A percentile compares a stretch with the other conserved stretches of the same genome.
These are phyloP conservation scores for Cyberlindnera mrakii DNA, from an alignment of 805 yeast species.

Conservation along the genomic window DNA sequence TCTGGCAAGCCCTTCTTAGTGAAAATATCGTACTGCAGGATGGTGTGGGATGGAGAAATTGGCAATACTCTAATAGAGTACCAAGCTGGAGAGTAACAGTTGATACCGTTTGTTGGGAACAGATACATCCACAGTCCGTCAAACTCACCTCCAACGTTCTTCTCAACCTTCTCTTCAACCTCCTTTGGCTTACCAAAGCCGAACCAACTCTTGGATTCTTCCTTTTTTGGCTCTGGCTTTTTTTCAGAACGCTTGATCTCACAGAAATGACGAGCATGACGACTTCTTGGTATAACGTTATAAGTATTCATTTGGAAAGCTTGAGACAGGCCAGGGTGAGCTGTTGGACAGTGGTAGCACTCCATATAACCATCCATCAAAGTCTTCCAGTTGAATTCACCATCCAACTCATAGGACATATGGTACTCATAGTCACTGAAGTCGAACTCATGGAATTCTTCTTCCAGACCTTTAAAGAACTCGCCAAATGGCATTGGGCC, in stretches of 20 bases:
- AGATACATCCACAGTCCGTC: constrained; percentile 60
- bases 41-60: constrained; percentile 44
- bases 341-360: constrained; percentile 64
- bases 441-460: constrained; percentile 52
- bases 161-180: constrained; percentile 20
- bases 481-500: constrained; percentile 40
- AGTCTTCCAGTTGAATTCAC: constrained; percentile 62
- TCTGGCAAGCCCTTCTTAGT: constrained; percentile 53
- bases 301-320: constrained; percentile 63
- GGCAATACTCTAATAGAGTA: constrained; percentile 58
- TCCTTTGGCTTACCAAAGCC: constrained; percentile 37
- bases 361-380: constrained; percentile 65
- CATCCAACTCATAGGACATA: constrained; percentile 59
- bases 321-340: constrained; percentile 52
- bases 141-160: constrained; percentile 56
- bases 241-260: constrained; percentile 34
- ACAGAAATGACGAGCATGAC: constrained; percentile 59
- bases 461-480: constrained; percentile 45
- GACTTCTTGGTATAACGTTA: constrained; percentile 52
- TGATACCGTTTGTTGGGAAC: constrained; percentile 55
- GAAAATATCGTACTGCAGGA: constrained; percentile 55
- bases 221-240: constrained; percentile 21
- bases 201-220: constrained; percentile 41
- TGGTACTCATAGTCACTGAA: constrained; percentile 57
- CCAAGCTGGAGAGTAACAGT: constrained; percentile 65